Evolutionary conservation across 164 flowering plant species (phyloP).

Genomic region (Dillenia suffruticosa): DNA sequence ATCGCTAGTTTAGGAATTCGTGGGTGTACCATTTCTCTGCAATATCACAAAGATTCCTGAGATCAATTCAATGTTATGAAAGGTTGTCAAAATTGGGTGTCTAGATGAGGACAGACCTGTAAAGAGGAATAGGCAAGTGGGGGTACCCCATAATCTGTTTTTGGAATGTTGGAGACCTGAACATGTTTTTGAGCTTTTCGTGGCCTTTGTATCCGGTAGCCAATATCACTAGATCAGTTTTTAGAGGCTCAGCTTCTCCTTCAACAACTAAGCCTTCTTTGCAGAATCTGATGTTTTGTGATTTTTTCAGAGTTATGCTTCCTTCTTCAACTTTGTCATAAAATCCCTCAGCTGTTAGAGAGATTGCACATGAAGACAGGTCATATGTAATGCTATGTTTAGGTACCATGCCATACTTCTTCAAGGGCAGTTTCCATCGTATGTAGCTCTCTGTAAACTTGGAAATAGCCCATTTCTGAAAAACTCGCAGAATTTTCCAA

Average conservation of each 20-base stretch:
- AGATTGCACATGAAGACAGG: constrained; percentile 29
- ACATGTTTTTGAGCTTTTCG: constrained; percentile 46
- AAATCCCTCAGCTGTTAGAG: constrained; percentile 48
- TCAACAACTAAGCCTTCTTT: constrained; percentile 45
- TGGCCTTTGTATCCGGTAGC: constrained; percentile 65
- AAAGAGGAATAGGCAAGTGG: constrained; percentile 32
- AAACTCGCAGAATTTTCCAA: not conserved
- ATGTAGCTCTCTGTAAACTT: constrained; percentile 56
- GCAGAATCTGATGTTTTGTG: constrained; percentile 38
- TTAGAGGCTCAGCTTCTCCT: constrained; percentile 19
- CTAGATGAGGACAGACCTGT: constrained; percentile 32
- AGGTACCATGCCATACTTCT: constrained; percentile 54
- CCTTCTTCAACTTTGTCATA: constrained; percentile 61
- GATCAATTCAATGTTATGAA: no score
- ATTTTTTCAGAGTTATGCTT: constrained; percentile 47
- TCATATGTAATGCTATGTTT: constrained; percentile 41
- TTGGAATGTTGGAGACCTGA: constrained; percentile 36
- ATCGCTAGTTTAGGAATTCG: constrained; percentile 58
- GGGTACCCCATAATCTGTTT: constrained; percentile 30
- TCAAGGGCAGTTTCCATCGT: constrained; percentile 35
- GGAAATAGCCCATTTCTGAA: constrained; percentile 60
- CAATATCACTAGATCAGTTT: constrained; percentile 57
- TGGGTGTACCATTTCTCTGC: constrained; percentile 56
- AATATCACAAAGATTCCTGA: not conserved
- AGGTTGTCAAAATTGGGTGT: no score